Base-by-base conservation (phyloP, 2,329 filamentous ascomycete genomes). In the Penicillium verrucosum region DNA sequence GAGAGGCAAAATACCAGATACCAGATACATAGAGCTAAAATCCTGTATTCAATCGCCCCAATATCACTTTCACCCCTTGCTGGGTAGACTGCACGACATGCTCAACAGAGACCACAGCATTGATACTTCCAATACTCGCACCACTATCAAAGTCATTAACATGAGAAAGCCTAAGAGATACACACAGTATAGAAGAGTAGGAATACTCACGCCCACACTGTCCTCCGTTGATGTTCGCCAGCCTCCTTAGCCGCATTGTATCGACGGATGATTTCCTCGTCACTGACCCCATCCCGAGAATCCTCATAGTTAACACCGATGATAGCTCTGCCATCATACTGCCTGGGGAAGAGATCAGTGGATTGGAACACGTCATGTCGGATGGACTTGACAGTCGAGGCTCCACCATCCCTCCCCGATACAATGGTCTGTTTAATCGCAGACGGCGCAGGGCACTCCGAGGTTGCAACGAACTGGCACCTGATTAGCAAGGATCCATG, bases 321-420 rank as follows among this genome's bases (percentile, higher is more conserved):
- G 4, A 64, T 52, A 50, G 63, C 63, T 18, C 63, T 48, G 0
- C 62, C 61, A 30, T 65, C 63, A 51, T 65, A 65, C 34, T 61
- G 60, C 8, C 53, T 51, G 2, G 63, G 63, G 30, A 62, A 65
- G 8, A 64, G 18, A 51, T 64, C 57, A 1, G 61, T 64, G n/a
- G 60, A 64, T 29, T 64, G 61, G 32, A 60, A 65, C 2, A 65
- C 49, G n/a, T 65, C 63, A 43, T 65, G 63, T 16, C 32, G 53
- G 6, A 29, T 49, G 11, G 63, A 80, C 76, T 82, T 82, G 54
- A 79, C 65, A 0, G 80, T 82, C 3, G 75, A 71, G 14, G 69
- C 56, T 5, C 73, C 80, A 3, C 80, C 80, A 57, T 82, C 80
- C 3, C 57, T 65, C 14, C 77, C 70, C 34, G 73, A 63, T 18